Percentiles rank a stretch among this genome's conserved stretches.
These are phyloP conservation scores for Penicillium sp. DNA, from an alignment of 2,329 filamentous ascomycete species.

Conservation along the genomic window DNA sequence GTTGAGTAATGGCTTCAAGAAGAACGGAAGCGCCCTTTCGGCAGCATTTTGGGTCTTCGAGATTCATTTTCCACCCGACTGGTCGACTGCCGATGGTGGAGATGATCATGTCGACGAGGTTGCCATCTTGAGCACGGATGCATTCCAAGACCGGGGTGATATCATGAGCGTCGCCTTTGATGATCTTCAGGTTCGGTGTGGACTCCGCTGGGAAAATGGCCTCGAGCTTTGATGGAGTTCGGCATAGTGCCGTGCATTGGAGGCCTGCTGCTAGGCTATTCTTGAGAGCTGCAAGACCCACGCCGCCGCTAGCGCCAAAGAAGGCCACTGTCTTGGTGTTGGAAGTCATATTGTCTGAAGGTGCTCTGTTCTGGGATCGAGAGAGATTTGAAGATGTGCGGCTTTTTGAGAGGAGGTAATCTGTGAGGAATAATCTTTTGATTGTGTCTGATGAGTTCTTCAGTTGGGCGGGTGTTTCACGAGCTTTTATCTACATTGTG, in stretches of 20 bases:
- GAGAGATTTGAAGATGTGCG: neutral
- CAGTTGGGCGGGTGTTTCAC: neutral
- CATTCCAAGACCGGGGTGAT: slow-evolving; percentile 48
- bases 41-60: slow-evolving; percentile 46
- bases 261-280: slow-evolving; percentile 53
- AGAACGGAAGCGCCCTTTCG: slow-evolving; percentile 39
- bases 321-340: slow-evolving; percentile 50
- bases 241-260: slow-evolving; percentile 55
- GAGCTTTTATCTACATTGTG: slow-evolving; percentile 7
- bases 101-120: slow-evolving; percentile 52
- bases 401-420: neutral
- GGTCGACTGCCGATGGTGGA: slow-evolving; percentile 54
- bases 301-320: slow-evolving; percentile 60
- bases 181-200: slow-evolving; percentile 52
- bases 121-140: slow-evolving; percentile 32
- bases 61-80: slow-evolving; percentile 33
- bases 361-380: neutral
- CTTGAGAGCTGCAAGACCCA: slow-evolving; percentile 52
- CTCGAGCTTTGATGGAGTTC: slow-evolving; percentile 57
- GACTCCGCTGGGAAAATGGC: slow-evolving; percentile 48
- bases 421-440: neutral
- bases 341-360: slow-evolving; percentile 18
- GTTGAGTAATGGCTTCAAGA: slow-evolving; percentile 27
- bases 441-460: neutral
- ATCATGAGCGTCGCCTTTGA: slow-evolving; percentile 56